These are phyloP conservation scores for Helminthosporium solani DNA, from an alignment of 2,329 filamentous ascomycete genomes.

Conservation along the genomic window DNA sequence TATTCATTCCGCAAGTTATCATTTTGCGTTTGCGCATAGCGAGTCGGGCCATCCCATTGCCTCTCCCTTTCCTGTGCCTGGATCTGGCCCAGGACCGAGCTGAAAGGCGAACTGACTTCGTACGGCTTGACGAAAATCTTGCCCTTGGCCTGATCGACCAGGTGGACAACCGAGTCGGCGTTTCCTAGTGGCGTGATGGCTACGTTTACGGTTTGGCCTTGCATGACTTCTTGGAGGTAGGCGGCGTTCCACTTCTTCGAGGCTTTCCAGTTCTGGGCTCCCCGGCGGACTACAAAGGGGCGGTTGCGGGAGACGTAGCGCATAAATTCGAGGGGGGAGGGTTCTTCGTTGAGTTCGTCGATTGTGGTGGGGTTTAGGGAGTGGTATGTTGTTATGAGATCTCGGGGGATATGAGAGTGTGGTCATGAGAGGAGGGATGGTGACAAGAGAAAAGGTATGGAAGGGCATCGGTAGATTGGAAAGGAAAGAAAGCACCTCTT, in stretches of 20 bases:
- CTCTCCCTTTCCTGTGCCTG: conserved; percentile 59
- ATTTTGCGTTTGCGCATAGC: conserved; percentile 79
- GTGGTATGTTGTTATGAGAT: conserved; percentile 67
- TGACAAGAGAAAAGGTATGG: not conserved
- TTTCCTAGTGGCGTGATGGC: conserved; percentile 73
- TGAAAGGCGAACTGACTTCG: conserved; percentile 65
- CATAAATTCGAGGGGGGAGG: conserved; percentile 78
- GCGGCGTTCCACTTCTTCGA: conserved; percentile 61
- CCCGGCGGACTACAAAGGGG: conserved; percentile 70
- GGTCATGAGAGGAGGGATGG: not conserved
- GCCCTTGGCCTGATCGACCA: conserved; percentile 48
- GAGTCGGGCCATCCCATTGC: no score
- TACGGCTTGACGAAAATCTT: conserved; percentile 68
- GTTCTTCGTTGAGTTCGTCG: conserved; percentile 63
- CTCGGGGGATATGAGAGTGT: conserved; percentile 12
- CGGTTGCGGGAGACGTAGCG: conserved; percentile 71
- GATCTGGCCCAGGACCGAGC: conserved; percentile 62
- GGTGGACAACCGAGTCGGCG: conserved; percentile 63
- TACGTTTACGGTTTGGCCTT: conserved; percentile 65
- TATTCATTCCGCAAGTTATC: conserved; percentile 80
- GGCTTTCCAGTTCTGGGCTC: conserved; percentile 64
- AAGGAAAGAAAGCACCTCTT: conserved; percentile 34
- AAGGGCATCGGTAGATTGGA: not conserved
- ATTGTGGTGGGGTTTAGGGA: conserved; percentile 66
- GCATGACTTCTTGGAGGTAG: conserved; percentile 60